Evolutionary conservation across 345 rosid genomes (phyloP).

Genomic region (Moringa oleifera): DNA sequence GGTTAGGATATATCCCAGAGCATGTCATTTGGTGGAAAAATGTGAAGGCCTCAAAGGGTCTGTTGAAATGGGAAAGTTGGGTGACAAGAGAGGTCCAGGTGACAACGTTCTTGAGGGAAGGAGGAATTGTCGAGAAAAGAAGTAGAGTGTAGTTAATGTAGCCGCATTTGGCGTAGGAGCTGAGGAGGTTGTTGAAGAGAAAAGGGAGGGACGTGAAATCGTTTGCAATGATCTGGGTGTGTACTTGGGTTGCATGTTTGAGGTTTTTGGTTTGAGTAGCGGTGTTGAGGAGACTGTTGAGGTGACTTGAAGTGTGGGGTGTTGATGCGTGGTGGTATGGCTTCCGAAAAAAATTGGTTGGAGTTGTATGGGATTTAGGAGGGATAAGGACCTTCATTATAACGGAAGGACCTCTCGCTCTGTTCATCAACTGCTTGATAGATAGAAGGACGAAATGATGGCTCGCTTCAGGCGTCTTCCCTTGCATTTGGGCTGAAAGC

Average conservation of each 20-base stretch:
- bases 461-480: too few species aligned
- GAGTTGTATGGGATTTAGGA: slow-evolving; percentile 5
- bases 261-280: slow-evolving; percentile 16
- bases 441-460: too few species aligned
- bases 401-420: too few species aligned
- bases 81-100: slow-evolving; percentile 38
- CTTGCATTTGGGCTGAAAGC: too few species aligned
- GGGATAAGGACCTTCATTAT: slow-evolving; percentile 11
- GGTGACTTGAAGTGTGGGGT: slow-evolving; percentile 12
- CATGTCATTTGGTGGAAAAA: slow-evolving; percentile 30
- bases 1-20: slow-evolving; percentile 30
- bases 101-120: slow-evolving; percentile 23
- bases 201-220: slow-evolving; percentile 16
- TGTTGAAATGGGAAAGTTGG: slow-evolving; percentile 20
- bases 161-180: slow-evolving; percentile 26
- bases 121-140: slow-evolving; percentile 25
- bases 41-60: slow-evolving; percentile 25
- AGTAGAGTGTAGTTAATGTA: slow-evolving; percentile 18
- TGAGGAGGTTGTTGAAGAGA: slow-evolving; percentile 39
- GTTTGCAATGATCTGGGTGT: slow-evolving; percentile 28
- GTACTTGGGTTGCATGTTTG: slow-evolving; percentile 29
- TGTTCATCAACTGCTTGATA: too few species aligned
- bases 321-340: too few species aligned
- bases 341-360: too few species aligned
- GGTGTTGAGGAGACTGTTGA: slow-evolving; percentile 23